Evolutionary conservation across 495 filamentous ascomycete species (phyloP), one percentile per base, ranked within the genome.

Genomic region (Rhizodiscina lignyota): DNA sequence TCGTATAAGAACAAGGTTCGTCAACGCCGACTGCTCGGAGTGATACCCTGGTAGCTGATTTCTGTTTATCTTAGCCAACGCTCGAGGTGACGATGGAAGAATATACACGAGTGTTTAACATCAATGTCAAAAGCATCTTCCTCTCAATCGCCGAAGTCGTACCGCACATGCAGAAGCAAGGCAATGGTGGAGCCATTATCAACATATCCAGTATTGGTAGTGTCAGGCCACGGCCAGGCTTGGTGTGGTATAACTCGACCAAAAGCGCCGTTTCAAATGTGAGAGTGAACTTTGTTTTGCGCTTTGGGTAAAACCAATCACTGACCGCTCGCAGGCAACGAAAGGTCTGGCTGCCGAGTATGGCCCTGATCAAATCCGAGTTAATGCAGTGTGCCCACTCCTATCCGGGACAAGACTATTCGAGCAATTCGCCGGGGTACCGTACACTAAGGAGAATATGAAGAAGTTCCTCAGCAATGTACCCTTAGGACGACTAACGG

Each of bases 231-330:
- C 60, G 74, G n/a, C 71, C 73, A 4, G 70, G 72, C 2, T 54
- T 80, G 37, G 72, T 77, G 8, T 78, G 72, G 72, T 80, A 80
- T 45, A 80, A 78, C 46, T 68, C 71, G 2, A 70, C 66, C 22
- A 80, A 80, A 50, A 72, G 67, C 2, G 73, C 75, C 18, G 69
- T 77, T 3, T 63, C 64, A 23, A 78, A 75, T 48, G 74, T 72
- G 48, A 15, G 58, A 34, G 18, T 23, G 18, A 2, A 12, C 20
- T 18, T 13, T 30, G 8, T 30, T 15, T 13, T 15, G 10, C 4
- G n/a, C 17, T 26, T 18, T 30, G 18, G 12, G 15, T 44, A 21
- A 19, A 6, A 10, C 22, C 8, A 8, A 10, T 19, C 23, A 11
- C 28, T 27, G 4, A 11, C 30, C 32, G 36, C 30, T 43, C 10